Percentiles rank a stretch among this genome's conserved stretches.
phyloP scores from a whole-genome alignment of 495 filamentous ascomycete genomes.

The Hypomontagnella monticulosa region DNA sequence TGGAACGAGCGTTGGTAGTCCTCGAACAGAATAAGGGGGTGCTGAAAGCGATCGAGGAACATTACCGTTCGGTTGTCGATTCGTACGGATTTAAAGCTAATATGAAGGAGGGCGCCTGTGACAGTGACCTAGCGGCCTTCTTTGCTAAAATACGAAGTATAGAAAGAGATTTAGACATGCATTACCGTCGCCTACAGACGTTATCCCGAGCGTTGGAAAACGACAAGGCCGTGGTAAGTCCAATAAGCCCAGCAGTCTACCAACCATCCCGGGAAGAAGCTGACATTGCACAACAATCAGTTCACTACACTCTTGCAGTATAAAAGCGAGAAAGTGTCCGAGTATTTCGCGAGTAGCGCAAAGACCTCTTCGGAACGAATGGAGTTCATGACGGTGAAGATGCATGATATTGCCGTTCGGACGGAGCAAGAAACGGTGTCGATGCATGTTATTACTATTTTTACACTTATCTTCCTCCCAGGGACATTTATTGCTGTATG shows the following conservation, averaged over 20 bases:
- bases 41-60: slow-evolving; percentile 47
- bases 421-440: slow-evolving; percentile 46
- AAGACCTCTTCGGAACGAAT: slow-evolving; percentile 45
- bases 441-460: slow-evolving; percentile 56
- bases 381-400: too few relatives aligned
- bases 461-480: slow-evolving; percentile 56
- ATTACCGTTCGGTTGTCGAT: slow-evolving; percentile 36
- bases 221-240: slow-evolving; percentile 42
- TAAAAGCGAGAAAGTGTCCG: slow-evolving; percentile 44
- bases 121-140: slow-evolving; percentile 33
- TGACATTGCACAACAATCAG: slow-evolving; percentile 23
- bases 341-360: slow-evolving; percentile 43
- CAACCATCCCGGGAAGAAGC: background rate
- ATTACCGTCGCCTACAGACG: slow-evolving; percentile 41
- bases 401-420: slow-evolving; percentile 45
- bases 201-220: slow-evolving; percentile 41
- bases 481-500: slow-evolving; percentile 57
- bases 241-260: background rate
- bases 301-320: slow-evolving; percentile 46
- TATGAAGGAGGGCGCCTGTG: slow-evolving; percentile 14
- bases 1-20: slow-evolving; percentile 49
- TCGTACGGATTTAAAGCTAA: slow-evolving; percentile 18
- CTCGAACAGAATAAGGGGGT: slow-evolving; percentile 51
- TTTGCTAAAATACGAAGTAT: slow-evolving; percentile 31
- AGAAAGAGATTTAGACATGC: slow-evolving; percentile 43